phyloP scores from a whole-genome alignment of 257 asterid species.

The Linaria vulgaris region DNA sequence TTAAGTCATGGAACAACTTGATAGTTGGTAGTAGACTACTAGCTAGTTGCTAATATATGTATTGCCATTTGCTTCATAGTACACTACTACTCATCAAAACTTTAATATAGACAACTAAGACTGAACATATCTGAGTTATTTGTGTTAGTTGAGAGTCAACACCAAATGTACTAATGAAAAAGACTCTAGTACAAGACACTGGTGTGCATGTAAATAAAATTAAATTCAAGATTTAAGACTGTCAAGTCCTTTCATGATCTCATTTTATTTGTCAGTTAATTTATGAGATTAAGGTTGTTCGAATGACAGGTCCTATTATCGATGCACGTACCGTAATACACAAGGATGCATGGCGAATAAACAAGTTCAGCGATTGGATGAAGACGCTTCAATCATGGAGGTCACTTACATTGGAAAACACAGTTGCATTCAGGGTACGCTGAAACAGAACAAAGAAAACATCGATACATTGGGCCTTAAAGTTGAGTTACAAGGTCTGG shows the following conservation, averaged over 20 bases:
- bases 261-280: neutral
- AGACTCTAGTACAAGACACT: too few relatives aligned
- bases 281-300: neutral
- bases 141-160: neutral
- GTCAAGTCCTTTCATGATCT: neutral
- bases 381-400: constrained; percentile 37
- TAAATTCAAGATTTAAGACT: too few relatives aligned
- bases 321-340: constrained; percentile 48
- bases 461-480: too few relatives aligned
- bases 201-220: too few relatives aligned
- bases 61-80: neutral
- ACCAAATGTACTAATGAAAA: too few relatives aligned
- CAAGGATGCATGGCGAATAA: constrained; percentile 55
- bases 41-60: neutral
- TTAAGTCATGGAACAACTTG: neutral
- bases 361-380: constrained; percentile 43
- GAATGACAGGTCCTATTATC: constrained; percentile 42
- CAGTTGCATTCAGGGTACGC: constrained; percentile 29
- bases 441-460: constrained; percentile 7
- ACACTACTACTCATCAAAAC: too few relatives aligned
- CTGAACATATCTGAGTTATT: neutral
- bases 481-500: too few relatives aligned
- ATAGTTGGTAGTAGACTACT: neutral
- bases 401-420: constrained; percentile 51
- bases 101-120: too few relatives aligned